These are phyloP conservation scores for Eremochloa ophiuroides DNA, from an alignment of 176 grass and related monocot genomes.

Conservation along the genomic window DNA sequence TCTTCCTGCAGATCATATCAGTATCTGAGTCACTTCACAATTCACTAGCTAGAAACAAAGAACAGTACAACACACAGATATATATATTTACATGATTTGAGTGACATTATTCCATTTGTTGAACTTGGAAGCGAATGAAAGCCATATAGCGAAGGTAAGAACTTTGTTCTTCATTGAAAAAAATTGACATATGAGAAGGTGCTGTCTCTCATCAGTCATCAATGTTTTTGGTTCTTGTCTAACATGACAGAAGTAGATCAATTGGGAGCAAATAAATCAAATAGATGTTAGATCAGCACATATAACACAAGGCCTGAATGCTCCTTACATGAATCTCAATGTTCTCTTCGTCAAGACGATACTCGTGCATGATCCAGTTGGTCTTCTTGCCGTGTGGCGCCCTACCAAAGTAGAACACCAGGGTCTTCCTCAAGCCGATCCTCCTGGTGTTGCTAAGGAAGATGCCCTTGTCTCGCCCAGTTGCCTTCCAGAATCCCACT, in stretches of 20 bases:
- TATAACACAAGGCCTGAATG: too few species aligned
- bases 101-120: neutral
- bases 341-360: constrained; percentile 59
- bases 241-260: neutral
- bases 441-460: constrained; percentile 49
- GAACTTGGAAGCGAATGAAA: neutral
- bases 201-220: neutral
- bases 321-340: constrained; percentile 50
- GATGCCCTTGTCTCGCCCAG: constrained; percentile 81
- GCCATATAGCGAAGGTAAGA: neutral
- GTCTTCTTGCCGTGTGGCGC: constrained; percentile 78
- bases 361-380: constrained; percentile 77
- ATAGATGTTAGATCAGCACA: neutral
- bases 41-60: neutral
- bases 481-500: constrained; percentile 90
- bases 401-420: constrained; percentile 93
- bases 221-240: neutral
- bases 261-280: neutral
- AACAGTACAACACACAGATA: neutral
- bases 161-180: neutral
- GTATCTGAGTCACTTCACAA: neutral
- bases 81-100: neutral
- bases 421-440: constrained; percentile 85
- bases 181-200: neutral
- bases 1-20: constrained; percentile 67